Evolutionary conservation across 2,329 filamentous ascomycete species (phyloP).

Genomic region (Penicillium sumatraense): DNA sequence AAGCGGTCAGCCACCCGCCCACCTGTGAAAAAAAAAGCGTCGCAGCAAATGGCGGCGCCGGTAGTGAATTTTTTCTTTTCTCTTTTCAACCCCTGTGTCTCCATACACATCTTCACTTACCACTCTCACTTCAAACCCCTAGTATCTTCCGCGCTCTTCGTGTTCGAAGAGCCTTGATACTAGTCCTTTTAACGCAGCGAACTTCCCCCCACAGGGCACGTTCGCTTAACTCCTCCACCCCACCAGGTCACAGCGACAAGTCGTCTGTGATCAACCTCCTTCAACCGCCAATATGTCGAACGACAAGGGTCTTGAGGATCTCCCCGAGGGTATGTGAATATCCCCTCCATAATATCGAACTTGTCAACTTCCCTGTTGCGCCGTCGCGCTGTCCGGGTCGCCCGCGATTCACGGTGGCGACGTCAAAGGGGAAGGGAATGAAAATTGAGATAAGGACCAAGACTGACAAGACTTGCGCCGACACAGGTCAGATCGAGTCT

Average conservation of each 20-base stretch:
- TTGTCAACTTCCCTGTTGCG: constrained; percentile 11
- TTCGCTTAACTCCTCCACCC: constrained; percentile 40
- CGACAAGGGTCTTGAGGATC: constrained; percentile 97
- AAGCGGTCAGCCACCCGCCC: constrained; percentile 25
- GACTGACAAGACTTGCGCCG: constrained; percentile 21
- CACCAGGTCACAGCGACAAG: constrained; percentile 69
- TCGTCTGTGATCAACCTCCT: constrained; percentile 69
- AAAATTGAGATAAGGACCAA: constrained; percentile 11
- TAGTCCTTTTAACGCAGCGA: constrained; percentile 36
- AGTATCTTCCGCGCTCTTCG: constrained; percentile 39
- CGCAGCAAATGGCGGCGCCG: constrained; percentile 27
- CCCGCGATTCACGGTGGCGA: constrained; percentile 12
- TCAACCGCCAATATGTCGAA: constrained; percentile 89
- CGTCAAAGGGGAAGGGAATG: constrained; percentile 11
- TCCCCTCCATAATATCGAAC: constrained; percentile 8
- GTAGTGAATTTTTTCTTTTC: constrained; percentile 30
- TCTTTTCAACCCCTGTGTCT: constrained; percentile 31
- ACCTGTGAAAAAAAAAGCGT: constrained; percentile 27
- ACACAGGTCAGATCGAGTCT: constrained; percentile 96
- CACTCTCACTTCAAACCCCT: constrained; percentile 25
- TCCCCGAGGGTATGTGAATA: constrained; percentile 80
- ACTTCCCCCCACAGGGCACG: constrained; percentile 33
- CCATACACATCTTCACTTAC: constrained; percentile 21
- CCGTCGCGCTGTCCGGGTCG: constrained; percentile 11
- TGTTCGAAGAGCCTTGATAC: constrained; percentile 40